These are phyloP conservation scores for Yamadazyma sp. DNA, from an alignment of 805 yeast genomes.

Conservation along the genomic window DNA sequence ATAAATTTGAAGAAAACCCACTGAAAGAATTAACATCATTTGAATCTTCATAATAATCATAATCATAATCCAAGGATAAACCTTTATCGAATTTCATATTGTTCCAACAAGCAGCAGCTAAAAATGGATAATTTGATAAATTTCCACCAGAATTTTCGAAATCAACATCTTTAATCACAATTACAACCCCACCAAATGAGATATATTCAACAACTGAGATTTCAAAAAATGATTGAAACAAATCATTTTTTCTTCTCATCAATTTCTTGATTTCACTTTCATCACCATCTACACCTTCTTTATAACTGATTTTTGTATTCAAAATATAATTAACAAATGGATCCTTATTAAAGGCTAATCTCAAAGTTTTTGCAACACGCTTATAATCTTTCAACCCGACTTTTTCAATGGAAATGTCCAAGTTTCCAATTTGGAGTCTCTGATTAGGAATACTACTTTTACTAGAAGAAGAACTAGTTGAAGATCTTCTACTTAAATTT, in stretches of 20 bases:
- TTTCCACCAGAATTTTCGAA: slow-evolving; percentile 27
- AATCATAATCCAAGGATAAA: slow-evolving; percentile 11
- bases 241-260: slow-evolving; percentile 22
- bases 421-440: slow-evolving; percentile 14
- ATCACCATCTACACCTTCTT: slow-evolving; percentile 7
- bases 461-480: slow-evolving; percentile 3
- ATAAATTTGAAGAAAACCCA: not conserved
- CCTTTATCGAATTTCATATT: slow-evolving; percentile 17
- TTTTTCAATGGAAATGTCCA: slow-evolving; percentile 18
- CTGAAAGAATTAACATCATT: slow-evolving; percentile 3
- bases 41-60: slow-evolving; percentile 3
- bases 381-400: slow-evolving; percentile 44
- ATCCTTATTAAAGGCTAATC: slow-evolving; percentile 53
- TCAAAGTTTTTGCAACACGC: slow-evolving; percentile 53
- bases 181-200: slow-evolving; percentile 47
- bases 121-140: slow-evolving; percentile 36
- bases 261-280: slow-evolving; percentile 29
- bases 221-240: slow-evolving; percentile 50
- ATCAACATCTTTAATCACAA: slow-evolving; percentile 47
- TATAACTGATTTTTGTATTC: slow-evolving; percentile 37
- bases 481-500: slow-evolving; percentile 5
- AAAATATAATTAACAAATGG: slow-evolving; percentile 49
- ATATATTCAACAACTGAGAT: slow-evolving; percentile 51
- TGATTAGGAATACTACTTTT: slow-evolving; percentile 7
- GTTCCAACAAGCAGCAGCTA: slow-evolving; percentile 53